These are phyloP conservation scores for Danielia oregonensis DNA, from an alignment of 805 yeast genomes.

Conservation along the genomic window DNA sequence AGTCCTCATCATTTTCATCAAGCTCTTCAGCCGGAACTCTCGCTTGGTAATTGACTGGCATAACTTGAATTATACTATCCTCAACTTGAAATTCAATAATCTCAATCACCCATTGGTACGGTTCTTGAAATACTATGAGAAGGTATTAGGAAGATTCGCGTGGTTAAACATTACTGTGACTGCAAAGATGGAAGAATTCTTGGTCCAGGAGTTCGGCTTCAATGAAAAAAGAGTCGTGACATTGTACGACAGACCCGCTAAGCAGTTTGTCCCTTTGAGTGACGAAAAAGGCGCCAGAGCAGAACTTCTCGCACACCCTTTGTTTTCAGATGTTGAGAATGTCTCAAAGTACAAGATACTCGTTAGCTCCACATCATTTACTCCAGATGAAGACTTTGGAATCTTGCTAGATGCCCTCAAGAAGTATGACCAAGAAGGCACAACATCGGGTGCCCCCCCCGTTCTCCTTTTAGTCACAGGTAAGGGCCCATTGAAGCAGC, in stretches of 20 bases:
- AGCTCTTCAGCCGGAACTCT: slow-evolving; percentile 48
- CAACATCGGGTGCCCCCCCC: slow-evolving; percentile 34
- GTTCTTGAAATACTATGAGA: slow-evolving; percentile 61
- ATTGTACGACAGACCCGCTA: slow-evolving; percentile 83
- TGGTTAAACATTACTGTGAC: slow-evolving; percentile 80
- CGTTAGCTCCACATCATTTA: slow-evolving; percentile 87
- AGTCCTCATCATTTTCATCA: slow-evolving; percentile 52
- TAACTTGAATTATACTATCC: slow-evolving; percentile 81
- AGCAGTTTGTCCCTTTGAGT: slow-evolving; percentile 53
- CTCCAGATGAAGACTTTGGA: slow-evolving; percentile 89
- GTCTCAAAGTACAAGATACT: slow-evolving; percentile 53
- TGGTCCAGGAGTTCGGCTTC: slow-evolving; percentile 55
- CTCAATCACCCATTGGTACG: slow-evolving; percentile 59
- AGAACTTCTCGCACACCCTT: slow-evolving; percentile 22
- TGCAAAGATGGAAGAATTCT: slow-evolving; percentile 59
- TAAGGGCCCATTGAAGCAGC: slow-evolving; percentile 76
- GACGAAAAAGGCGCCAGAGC: slow-evolving; percentile 28
- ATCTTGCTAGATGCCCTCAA: slow-evolving; percentile 67
- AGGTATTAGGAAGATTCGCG: slow-evolving; percentile 56
- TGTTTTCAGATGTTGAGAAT: slow-evolving; percentile 24
- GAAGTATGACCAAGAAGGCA: slow-evolving; percentile 43
- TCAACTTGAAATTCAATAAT: slow-evolving; percentile 59
- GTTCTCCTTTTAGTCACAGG: slow-evolving; percentile 87
- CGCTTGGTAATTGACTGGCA: slow-evolving; percentile 92
- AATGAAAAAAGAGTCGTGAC: slow-evolving; percentile 47